phyloP scores from a whole-genome alignment of 208 protist species.

The Lotmaria passim region DNA sequence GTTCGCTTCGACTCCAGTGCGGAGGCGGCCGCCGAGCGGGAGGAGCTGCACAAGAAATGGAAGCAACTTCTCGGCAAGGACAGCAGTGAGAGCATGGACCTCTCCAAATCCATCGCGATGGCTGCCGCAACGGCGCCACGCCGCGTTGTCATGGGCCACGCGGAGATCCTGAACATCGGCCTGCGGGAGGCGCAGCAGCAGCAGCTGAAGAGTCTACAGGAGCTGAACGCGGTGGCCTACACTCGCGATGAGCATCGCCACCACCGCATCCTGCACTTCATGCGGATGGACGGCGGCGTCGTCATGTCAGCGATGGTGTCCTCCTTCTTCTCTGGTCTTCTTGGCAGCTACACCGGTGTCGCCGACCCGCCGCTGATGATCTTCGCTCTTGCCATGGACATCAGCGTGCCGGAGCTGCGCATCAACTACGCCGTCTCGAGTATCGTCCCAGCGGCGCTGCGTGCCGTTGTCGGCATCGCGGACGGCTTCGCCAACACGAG shows the following conservation, averaged over 20 bases:
- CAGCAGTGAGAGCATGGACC: slow-evolving; percentile 10
- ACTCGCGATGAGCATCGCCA: background rate
- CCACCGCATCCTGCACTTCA: slow-evolving; percentile 26
- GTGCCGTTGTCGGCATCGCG: slow-evolving; percentile 29
- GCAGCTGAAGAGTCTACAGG: slow-evolving; percentile 24
- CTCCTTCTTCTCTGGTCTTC: slow-evolving; percentile 40
- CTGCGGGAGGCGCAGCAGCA: slow-evolving; percentile 31
- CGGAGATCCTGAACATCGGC: slow-evolving; percentile 27
- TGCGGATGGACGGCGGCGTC: slow-evolving; percentile 36
- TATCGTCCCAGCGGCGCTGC: slow-evolving; percentile 29
- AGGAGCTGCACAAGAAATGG: slow-evolving; percentile 14
- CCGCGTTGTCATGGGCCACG: slow-evolving; percentile 12
- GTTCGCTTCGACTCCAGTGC: slow-evolving; percentile 15
- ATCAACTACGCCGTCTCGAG: slow-evolving; percentile 44
- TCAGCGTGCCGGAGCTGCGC: slow-evolving; percentile 34
- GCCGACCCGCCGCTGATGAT: slow-evolving; percentile 36
- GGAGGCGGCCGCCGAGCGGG: background rate
- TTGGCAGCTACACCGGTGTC: slow-evolving; percentile 39
- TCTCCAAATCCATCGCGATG: slow-evolving; percentile 27
- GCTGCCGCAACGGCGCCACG: slow-evolving; percentile 17
- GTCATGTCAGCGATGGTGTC: slow-evolving; percentile 33
- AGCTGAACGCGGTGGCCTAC: slow-evolving; percentile 16
- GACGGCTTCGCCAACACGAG: slow-evolving; percentile 20
- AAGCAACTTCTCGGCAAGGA: slow-evolving; percentile 15
- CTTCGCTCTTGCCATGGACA: slow-evolving; percentile 39